Conservation (phyloP, 208 protist genomes). For the Acanthamoeba royreba region DNA sequence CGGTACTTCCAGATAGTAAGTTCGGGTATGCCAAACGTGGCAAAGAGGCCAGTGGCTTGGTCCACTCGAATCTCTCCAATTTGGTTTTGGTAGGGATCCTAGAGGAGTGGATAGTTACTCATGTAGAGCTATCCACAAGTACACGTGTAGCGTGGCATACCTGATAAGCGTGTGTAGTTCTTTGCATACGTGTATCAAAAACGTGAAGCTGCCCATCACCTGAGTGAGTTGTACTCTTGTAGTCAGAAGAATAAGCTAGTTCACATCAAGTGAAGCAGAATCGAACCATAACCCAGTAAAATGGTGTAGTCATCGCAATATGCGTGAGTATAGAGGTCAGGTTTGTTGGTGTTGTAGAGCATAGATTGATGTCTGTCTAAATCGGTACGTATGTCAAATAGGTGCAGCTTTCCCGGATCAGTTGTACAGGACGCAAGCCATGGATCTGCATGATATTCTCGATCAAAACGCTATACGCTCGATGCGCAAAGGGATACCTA, state of each 20-base stretch:
- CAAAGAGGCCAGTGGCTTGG: background rate
- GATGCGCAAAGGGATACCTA: background rate
- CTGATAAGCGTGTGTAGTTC: background rate
- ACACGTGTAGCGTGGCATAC: background rate
- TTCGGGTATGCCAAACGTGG: slow-evolving; percentile 23
- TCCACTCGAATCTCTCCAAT: slow-evolving; percentile 20
- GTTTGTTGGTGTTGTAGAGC: slow-evolving; percentile 7
- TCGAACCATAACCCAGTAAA: background rate
- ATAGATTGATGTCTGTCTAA: background rate
- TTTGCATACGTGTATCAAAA: background rate
- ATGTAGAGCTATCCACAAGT: no score
- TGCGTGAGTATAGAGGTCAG: slow-evolving; percentile 26
- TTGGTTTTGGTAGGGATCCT: background rate
- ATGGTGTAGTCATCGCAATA: slow-evolving; percentile 14
- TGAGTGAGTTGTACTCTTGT: no score
- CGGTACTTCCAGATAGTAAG: background rate
- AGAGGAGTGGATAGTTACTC: no score
- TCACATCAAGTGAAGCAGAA: no score
- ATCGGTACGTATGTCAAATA: slow-evolving; percentile 41
- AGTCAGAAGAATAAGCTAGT: no score
- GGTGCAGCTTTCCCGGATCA: background rate
- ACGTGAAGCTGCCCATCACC: background rate
- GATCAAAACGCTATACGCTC: background rate
- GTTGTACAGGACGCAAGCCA: slow-evolving; percentile 23
- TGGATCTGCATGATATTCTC: background rate